A percentile compares a stretch with the other conserved stretches of the same genome.
These are phyloP conservation scores for Austroboletus niveus DNA, from an alignment of 1,284 basidiomycete genomes.

Conservation along the genomic window DNA sequence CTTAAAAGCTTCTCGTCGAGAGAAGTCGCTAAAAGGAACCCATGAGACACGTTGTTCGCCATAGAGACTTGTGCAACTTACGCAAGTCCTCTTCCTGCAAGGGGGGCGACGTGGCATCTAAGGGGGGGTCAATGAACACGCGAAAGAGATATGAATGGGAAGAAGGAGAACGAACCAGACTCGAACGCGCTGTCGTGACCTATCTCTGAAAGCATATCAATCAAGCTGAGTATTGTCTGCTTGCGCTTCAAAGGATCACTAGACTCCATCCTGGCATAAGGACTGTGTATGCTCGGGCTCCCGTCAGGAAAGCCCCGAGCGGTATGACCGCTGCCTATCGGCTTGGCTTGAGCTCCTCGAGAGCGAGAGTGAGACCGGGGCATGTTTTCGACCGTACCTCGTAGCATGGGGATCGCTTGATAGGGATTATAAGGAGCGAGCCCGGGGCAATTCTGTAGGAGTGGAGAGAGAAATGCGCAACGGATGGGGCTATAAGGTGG, in stretches of 20 bases:
- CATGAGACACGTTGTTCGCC: slow-evolving; percentile 5
- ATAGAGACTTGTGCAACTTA: slow-evolving; percentile 14
- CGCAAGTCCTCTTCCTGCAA: slow-evolving; percentile 64
- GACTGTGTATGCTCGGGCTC: slow-evolving; percentile 26
- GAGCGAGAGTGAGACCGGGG: slow-evolving; percentile 29
- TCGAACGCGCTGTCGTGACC: slow-evolving; percentile 44
- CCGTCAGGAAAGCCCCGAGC: slow-evolving; percentile 35
- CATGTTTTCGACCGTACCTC: slow-evolving; percentile 32
- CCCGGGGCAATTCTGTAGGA: slow-evolving; percentile 26
- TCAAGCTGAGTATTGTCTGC: slow-evolving; percentile 61
- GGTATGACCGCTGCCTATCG: slow-evolving; percentile 22
- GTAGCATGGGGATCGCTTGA: slow-evolving; percentile 30
- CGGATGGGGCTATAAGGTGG: slow-evolving; percentile 30
- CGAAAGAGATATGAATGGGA: neutral
- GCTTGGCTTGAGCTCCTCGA: slow-evolving; percentile 26
- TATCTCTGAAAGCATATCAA: slow-evolving; percentile 62
- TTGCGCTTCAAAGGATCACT: slow-evolving; percentile 41
- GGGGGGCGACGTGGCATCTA: slow-evolving; percentile 39
- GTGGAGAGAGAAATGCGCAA: slow-evolving; percentile 13
- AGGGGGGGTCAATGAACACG: slow-evolving; percentile 2
- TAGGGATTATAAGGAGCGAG: slow-evolving; percentile 20
- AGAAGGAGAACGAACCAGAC: slow-evolving; percentile 36
- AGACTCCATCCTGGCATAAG: slow-evolving; percentile 31
- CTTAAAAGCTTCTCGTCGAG: slow-evolving; percentile 35
- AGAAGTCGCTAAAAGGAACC: slow-evolving; percentile 24